Evolutionary conservation across 2,329 filamentous ascomycete genomes (phyloP), one percentile per base, ranked within the genome.

Genomic region (Microcera coccophila): DNA sequence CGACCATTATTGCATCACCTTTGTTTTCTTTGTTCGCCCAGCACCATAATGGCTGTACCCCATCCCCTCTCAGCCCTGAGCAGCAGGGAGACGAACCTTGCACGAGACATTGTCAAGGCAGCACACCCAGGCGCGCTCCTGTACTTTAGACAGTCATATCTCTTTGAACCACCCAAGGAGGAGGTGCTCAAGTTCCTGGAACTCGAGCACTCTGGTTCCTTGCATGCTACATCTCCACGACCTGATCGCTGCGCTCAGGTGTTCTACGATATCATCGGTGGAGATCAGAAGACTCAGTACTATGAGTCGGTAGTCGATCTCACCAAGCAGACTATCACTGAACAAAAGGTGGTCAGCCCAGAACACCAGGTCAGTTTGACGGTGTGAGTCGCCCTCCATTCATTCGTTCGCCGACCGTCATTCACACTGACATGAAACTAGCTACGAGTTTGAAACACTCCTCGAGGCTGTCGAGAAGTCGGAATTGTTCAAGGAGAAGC

Each of bases 61-160:
- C 64, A 67, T 48, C 64, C 64, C 5, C 52, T 67, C 5, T 64
- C 62, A 4, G 49, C 54, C 1, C 50, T 67, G 4, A 52, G 48
- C 14, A 16, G 51, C 24, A 42, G 51, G 10, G 64, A 67, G 45
- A 63, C 58, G 19, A 51, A 64, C 37, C 47, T 60, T 36, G 67
- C 69, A 1, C 63, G 65, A 3, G 55, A 63, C 29, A 46, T 61
- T 2, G 62, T 71, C 4, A 48, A 62, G 12, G 41, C 42, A 3
- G 44, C 58, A 7, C 56, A 66, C 20, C 50, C 60, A 2, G 59
- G 54, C 3, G 45, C 60, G 1, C 48, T 59, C 1, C 46, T 67
- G 5, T 63, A 69, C 42, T 81, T 79, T 51, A 68, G 75, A 9
- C 67, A 71, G 22, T 72, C 76, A 39, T 75, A 71, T 1, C 62